Evolutionary conservation across 768 basidiomycete species (phyloP).

Genomic region (Gymnopilus junonius): DNA sequence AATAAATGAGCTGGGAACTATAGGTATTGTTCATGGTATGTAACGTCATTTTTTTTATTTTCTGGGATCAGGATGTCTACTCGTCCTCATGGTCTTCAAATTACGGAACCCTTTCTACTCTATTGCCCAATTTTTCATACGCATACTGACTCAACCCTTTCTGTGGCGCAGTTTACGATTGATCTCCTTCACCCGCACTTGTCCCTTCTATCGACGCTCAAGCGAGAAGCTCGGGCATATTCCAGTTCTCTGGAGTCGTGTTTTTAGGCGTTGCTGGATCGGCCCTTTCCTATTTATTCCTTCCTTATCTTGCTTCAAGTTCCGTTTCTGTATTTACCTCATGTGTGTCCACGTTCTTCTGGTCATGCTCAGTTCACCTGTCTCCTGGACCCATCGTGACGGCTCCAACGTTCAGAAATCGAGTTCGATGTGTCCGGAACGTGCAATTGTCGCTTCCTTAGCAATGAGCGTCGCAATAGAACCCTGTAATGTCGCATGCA

Average conservation of each 20-base stretch:
- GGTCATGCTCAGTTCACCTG: not conserved
- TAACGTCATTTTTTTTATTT: not conserved
- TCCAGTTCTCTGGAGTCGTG: not conserved
- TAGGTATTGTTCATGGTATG: constrained; percentile 51
- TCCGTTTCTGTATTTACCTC: constrained; percentile 5
- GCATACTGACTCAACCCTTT: constrained; percentile 4
- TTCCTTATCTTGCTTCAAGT: constrained; percentile 7
- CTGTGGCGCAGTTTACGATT: constrained; percentile 19
- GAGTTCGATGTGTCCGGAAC: not conserved
- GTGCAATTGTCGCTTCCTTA: not conserved
- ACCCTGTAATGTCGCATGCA: not conserved
- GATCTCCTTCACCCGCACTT: not conserved
- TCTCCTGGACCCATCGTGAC: not conserved
- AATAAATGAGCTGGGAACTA: not conserved
- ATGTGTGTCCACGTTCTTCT: constrained; percentile 1
- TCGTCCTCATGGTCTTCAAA: not conserved
- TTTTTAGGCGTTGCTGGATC: not conserved
- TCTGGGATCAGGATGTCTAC: not conserved
- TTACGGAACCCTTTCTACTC: not conserved
- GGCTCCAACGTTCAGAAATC: not conserved
- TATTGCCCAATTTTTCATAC: constrained; percentile 3
- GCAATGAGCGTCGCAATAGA: not conserved
- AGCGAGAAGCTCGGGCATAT: constrained; percentile 3
- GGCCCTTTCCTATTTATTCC: constrained; percentile 1
- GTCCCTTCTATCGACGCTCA: constrained; percentile 8